Percentiles rank a stretch among this genome's conserved stretches.
phyloP scores from a whole-genome alignment of 2,329 filamentous ascomycete genomes.

The Pseudogymnoascus sp. region DNA sequence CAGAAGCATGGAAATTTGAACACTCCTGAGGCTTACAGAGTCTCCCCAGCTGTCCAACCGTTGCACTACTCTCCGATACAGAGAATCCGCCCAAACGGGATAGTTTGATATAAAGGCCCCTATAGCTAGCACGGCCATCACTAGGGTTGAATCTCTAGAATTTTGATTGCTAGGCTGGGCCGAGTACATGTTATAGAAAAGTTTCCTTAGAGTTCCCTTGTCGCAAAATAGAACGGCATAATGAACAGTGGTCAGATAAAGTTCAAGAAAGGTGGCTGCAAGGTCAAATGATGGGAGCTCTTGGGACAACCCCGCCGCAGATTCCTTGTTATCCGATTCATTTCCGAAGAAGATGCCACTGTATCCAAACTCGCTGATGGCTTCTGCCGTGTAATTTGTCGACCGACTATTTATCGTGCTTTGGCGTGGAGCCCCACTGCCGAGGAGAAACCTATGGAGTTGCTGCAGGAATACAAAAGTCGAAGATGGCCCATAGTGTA shows the following conservation, averaged over 20 bases:
- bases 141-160: slow-evolving; percentile 1
- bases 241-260: slow-evolving; percentile 2
- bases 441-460: slow-evolving; percentile 11
- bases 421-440: neutral
- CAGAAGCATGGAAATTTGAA: slow-evolving; percentile 8
- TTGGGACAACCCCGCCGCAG: neutral
- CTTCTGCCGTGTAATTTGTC: slow-evolving; percentile 9
- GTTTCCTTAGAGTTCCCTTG: neutral
- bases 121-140: slow-evolving; percentile 10
- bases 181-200: slow-evolving; percentile 5
- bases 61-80: neutral
- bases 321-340: neutral
- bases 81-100: slow-evolving; percentile 1
- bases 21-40: slow-evolving; percentile 6
- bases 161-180: neutral
- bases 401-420: slow-evolving; percentile 2
- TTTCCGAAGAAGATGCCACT: slow-evolving; percentile 11
- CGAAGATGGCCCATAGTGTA: slow-evolving; percentile 12
- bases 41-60: neutral
- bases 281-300: slow-evolving; percentile 5
- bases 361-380: slow-evolving; percentile 12
- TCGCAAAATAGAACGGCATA: neutral
- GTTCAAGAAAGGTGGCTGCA: slow-evolving; percentile 9
- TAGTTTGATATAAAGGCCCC: slow-evolving; percentile 11
- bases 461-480: slow-evolving; percentile 11